Evolutionary conservation across 495 filamentous ascomycete species (phyloP), one percentile per base, ranked within the genome.

Genomic region (Elasticomyces elasticus): DNA sequence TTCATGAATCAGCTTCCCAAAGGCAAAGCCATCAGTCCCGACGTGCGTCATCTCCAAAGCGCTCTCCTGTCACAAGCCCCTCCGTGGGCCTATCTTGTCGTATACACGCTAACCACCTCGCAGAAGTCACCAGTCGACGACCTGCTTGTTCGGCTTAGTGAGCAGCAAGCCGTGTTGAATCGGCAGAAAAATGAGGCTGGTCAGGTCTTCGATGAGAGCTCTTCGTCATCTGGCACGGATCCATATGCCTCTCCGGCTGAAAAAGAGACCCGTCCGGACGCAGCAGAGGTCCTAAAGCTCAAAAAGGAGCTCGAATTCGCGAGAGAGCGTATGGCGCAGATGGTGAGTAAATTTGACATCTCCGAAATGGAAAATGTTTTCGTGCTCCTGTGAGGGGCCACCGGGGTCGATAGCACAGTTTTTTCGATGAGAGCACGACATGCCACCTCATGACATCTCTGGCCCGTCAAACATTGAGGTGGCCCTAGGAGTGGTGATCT

Each of bases 281-380:
- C 66, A 11, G 62, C 64, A 7, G 79, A 84, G 54, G 62, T 84
- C 43, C 60, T 71, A 55, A 78, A 77, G 37, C 75, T 94, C 43
- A 79, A 79, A 56, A 72, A 78, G 50, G 84, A 97, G 68, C 76
- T 98, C 13, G 79, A 84, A 51, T 80, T 78, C 57, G 88, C 89
- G 22, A 84, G 86, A 58, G 80, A 78, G 61, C 84, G 82, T 57
- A 89, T 98, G 66, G 83, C 81, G 51, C 75, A 81, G 17, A 84
- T 95, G 68, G n/a, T n/a, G n/a, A n/a, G n/a, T n/a, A n/a, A n/a
- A n/a, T n/a, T n/a, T n/a, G n/a, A n/a, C n/a, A n/a, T n/a, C n/a
- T n/a, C n/a, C n/a, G n/a, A n/a, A n/a, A n/a, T n/a, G n/a, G n/a
- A n/a, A n/a, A n/a, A n/a, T n/a, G n/a, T n/a, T n/a, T n/a, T n/a